phyloP scores from a whole-genome alignment of 768 basidiomycete species.

The Cytidiella melzeri region DNA sequence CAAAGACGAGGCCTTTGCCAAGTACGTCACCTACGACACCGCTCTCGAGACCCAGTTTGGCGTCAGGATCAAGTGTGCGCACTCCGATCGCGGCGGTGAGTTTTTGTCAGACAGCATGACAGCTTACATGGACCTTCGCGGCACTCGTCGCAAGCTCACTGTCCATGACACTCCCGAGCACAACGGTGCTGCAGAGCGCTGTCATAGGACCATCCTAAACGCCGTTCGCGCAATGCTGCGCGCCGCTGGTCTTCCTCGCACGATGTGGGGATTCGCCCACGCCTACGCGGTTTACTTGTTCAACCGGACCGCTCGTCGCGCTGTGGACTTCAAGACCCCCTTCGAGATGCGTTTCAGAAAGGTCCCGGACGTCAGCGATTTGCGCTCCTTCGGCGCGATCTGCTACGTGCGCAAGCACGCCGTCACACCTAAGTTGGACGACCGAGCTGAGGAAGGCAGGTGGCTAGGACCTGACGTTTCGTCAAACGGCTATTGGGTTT shows the following conservation, averaged over 20 bases:
- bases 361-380: too few relatives aligned
- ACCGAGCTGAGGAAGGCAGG: conserved; percentile 2
- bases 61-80: too few relatives aligned
- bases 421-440: not conserved
- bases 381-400: not conserved
- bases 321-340: not conserved
- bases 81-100: conserved; percentile 21
- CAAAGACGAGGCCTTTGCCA: not conserved
- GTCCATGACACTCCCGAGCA: conserved; percentile 20
- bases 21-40: not conserved
- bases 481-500: conserved; percentile 26
- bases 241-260: too few relatives aligned
- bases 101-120: conserved; percentile 16
- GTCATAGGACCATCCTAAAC: conserved; percentile 10
- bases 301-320: too few relatives aligned
- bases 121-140: conserved; percentile 10
- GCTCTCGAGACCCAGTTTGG: not conserved
- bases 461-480: conserved; percentile 31
- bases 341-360: too few relatives aligned
- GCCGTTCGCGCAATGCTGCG: not conserved
- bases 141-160: conserved; percentile 12
- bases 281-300: too few relatives aligned
- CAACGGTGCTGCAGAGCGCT: conserved; percentile 20
- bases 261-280: too few relatives aligned
- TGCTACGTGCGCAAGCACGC: not conserved